Base-by-base conservation (phyloP, 768 basidiomycete genomes). In the Lyophyllum atratum region DNA sequence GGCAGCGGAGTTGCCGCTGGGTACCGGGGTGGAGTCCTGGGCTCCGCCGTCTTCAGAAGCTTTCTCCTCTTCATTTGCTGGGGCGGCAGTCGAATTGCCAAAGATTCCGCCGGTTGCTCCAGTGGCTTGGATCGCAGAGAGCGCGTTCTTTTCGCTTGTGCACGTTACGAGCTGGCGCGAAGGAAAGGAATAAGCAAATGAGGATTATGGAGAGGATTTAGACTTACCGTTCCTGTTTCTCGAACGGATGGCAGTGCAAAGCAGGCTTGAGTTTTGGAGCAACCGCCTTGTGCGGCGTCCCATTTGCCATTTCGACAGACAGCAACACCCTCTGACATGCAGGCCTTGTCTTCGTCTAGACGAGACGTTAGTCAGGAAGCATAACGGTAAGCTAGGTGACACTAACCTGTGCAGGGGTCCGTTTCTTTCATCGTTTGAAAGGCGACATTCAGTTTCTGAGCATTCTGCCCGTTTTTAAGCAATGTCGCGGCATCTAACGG, bases 221-320 rank as follows among this genome's bases (percentile, higher is more conserved):
- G 14, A 67, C 80, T 49, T 61, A 86, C 85, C 1, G 77, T 77
- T 53, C 85, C 85, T 7, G 67, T 55, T 31, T 69, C 62, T 4
- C 64, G 71, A 15, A 79, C 55, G 7, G 74, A 72, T 0, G 85
- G 85, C 25, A 86, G 58, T 14, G 81, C 84, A 58, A 85, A 84
- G 67, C 85, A 86, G 4, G 65, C 59, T 33, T 76, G 70, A 8
- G 64, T 66, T 7, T 66, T 61, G 0, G 70, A 56, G 58, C 84
- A 86, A 4, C 49, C 29, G 11, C 69, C 71, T 21, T 57, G 53
- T 10, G 72, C 60, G 0, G 68, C 64, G 28, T 74, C 62, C 77
- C 82, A 85, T 34, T 66, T 66, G 9, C 70, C 70, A 57, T 75
- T 72, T 2, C 61, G 60, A 62, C 84, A 87, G 15, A 59, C 67